These are phyloP conservation scores for Botrytis byssoidea DNA, from an alignment of 2,329 filamentous ascomycete species.

Conservation along the genomic window DNA sequence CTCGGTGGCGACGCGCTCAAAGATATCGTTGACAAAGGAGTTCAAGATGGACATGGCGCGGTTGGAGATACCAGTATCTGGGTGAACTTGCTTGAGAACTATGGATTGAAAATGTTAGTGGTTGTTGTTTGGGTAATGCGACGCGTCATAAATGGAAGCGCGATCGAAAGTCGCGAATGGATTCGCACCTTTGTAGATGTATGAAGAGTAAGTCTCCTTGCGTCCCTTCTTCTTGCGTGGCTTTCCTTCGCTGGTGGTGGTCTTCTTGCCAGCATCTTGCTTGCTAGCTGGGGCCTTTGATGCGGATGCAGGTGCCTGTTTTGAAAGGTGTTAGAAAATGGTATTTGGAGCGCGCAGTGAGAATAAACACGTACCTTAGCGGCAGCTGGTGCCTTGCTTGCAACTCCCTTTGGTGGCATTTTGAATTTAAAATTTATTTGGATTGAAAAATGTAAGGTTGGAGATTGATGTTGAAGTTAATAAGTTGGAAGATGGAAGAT, in stretches of 20 bases:
- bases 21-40: slow-evolving; percentile 99
- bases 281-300: slow-evolving; percentile 84
- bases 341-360: neutral
- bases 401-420: slow-evolving; percentile 93
- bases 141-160: slow-evolving; percentile 24
- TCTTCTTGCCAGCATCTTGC: slow-evolving; percentile 95
- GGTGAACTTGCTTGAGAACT: slow-evolving; percentile 99
- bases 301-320: slow-evolving; percentile 18
- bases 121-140: slow-evolving; percentile 14
- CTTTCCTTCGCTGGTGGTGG: slow-evolving; percentile 79
- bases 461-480: slow-evolving; percentile 4
- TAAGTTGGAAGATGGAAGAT: neutral
- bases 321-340: neutral
- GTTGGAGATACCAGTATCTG: slow-evolving; percentile 99
- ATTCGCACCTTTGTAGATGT: slow-evolving; percentile 97
- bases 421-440: slow-evolving; percentile 44
- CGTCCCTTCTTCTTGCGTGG: slow-evolving; percentile 99
- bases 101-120: slow-evolving; percentile 33
- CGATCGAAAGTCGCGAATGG: slow-evolving; percentile 32
- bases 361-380: slow-evolving; percentile 54
- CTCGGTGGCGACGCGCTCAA: slow-evolving; percentile 98
- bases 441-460: slow-evolving; percentile 36
- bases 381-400: slow-evolving; percentile 78
- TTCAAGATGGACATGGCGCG: slow-evolving; percentile 99
- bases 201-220: slow-evolving; percentile 99